These are phyloP conservation scores for Fraxinus anomala DNA, from an alignment of 257 asterid genomes.

Conservation along the genomic window DNA sequence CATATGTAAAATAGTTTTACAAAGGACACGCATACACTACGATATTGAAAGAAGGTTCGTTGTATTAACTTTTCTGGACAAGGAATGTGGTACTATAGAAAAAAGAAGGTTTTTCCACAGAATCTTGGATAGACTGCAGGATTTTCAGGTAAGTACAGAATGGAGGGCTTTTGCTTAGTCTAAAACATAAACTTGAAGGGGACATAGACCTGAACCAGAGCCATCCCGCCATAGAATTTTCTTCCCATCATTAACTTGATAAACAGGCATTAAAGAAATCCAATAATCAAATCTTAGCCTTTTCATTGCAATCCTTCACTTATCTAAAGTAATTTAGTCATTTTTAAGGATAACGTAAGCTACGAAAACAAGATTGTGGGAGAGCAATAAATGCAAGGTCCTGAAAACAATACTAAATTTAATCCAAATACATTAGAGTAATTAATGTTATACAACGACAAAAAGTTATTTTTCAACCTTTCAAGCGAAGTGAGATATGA, in stretches of 20 bases:
- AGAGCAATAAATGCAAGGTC: neutral
- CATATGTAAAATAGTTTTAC: conserved; percentile 24
- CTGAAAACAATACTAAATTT: neutral
- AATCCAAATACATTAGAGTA: conserved; percentile 17
- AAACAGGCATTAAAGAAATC: conserved; percentile 37
- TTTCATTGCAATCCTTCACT: conserved; percentile 30
- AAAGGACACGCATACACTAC: conserved; percentile 17
- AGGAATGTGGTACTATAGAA: conserved; percentile 34
- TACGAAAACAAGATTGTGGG: neutral
- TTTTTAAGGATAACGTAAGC: neutral
- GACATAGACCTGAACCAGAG: conserved; percentile 48
- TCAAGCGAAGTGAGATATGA: conserved; percentile 16
- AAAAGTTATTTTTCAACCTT: conserved; percentile 5
- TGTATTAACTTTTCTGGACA: conserved; percentile 42
- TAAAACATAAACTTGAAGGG: conserved; percentile 44
- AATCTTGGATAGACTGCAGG: conserved; percentile 31
- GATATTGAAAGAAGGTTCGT: conserved; percentile 35
- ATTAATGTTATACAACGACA: neutral
- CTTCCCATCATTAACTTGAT: conserved; percentile 46
- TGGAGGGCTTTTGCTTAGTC: conserved; percentile 38
- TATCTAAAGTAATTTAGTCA: conserved; percentile 9
- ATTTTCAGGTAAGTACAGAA: conserved; percentile 35
- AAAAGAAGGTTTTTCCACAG: conserved; percentile 35
- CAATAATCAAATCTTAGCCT: conserved; percentile 32
- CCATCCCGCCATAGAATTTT: conserved; percentile 42